Base-by-base conservation (phyloP, 2,329 filamentous ascomycete genomes). In the Anthostomella pinea region DNA sequence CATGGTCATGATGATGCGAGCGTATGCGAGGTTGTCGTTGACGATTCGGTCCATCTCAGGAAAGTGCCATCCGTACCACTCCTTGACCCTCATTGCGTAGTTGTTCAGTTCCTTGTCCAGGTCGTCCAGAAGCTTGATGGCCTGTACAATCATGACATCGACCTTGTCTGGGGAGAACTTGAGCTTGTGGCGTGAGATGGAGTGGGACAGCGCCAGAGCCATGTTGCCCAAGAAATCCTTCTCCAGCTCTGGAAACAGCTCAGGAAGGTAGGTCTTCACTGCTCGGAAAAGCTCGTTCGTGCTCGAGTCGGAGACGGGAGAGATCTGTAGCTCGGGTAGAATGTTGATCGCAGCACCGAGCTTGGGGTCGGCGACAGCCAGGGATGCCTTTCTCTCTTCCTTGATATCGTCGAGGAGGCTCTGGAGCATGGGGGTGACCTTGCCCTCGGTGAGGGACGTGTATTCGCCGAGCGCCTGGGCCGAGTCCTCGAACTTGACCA, bases 31-130 rank as follows among this genome's bases (percentile, higher is more conserved):
- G 69, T 98, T 98, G 75, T 98, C 93, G 66, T 94, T 94, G 53
- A 96, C 77, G 59, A 97, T 95, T 70, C 90, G 91, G 59, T 87
- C 90, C 77, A 98, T 82, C 72, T 98, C 93, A 25, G 93, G 93
- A 73, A 97, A 98, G 69, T 97, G 93, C 93, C 93, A 98, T 58
- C 93, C 93, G 63, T 98, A 98, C 93, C 93, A 98, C 68, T 98
- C 93, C 81, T 97, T 97, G 45, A 96, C 89, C 65, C 93, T 79
- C 93, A 98, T 98, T 49, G 93, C 91, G 62, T 96, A 97, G 54
- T 87, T 93, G 73, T 98, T 98, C 48, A 98, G 75, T 68, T 98
- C 93, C 76, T 98, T 98, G 73, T 98, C 93, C 45, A 98, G 73
- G 49, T 98, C 93, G 62, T 98, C 93, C 30, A 98, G 76, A 33